Evolutionary conservation across 768 basidiomycete genomes (phyloP), one percentile per base, ranked within the genome.

Genomic region (Ramaria sp.): DNA sequence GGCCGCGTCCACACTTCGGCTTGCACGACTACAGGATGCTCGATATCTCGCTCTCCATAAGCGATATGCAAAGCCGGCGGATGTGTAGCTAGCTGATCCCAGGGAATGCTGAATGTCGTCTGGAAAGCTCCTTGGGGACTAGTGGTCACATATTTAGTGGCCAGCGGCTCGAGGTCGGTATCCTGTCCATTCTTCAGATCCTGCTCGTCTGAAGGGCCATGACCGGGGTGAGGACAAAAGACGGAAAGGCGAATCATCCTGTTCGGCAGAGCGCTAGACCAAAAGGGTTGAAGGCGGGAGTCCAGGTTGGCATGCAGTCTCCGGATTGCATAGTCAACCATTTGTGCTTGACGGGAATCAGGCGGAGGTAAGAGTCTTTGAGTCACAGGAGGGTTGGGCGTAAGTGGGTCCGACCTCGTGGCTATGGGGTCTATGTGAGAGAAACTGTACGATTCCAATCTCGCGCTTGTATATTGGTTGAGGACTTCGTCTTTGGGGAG

Each of bases 291-390:
- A 24, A 95, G 70, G 0, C 92, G 82, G 5, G 76, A 68, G 65
- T 91, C 87, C 4, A 95, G 75, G 63, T 93, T 94, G 12, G 74
- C 73, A 60, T 92, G 85, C 53, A 85, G 74, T 24, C 78, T 75
- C 3, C 73, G 77, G 13, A 49, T 45, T 31, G 61, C 30, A n/a
- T 20, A 9, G 20, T 37, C 61, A 60, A 11, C 59, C 46, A 17
- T 52, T 61, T 46, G 50, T 59, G 33, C 59, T 59, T 27, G 65
- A 61, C 27, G 45, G 63, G 45, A 43, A 61, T 56, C 27, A 1
- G 48, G n/a, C 2, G 47, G 47, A 31, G 54, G 38, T 12, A 56
- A 27, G 15, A 17, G 22, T 19, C n/a, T 53, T 59, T 46, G 33
- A 42, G 48, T 19, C 7, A 3, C 27, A 10, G 22, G n/a, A 49